These are phyloP conservation scores for Magnaporthiopsis rhizophila DNA, from an alignment of 2,329 filamentous ascomycete genomes.

Conservation along the genomic window DNA sequence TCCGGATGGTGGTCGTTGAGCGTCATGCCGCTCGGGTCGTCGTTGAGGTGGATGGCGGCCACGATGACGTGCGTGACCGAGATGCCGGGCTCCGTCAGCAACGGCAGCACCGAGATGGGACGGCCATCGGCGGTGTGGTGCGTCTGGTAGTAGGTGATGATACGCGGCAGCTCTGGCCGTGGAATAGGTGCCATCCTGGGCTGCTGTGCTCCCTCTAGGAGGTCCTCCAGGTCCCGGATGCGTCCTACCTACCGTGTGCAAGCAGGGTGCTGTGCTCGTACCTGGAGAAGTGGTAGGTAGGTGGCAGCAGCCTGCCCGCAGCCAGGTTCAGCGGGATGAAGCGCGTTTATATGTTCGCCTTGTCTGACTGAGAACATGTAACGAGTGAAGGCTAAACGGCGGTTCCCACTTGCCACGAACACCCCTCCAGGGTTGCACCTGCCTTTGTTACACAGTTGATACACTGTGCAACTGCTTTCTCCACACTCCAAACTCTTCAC, in stretches of 20 bases:
- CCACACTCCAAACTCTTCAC: too few species aligned
- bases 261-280: background rate
- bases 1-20: conserved; percentile 67
- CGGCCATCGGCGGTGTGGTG: conserved; percentile 28
- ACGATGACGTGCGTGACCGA: conserved; percentile 64
- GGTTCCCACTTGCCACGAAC: background rate
- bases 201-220: background rate
- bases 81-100: conserved; percentile 29
- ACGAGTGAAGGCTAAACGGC: background rate
- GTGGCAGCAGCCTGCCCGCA: background rate
- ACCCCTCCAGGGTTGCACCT: background rate
- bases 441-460: too few species aligned
- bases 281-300: background rate
- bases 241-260: too few species aligned
- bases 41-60: conserved; percentile 72
- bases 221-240: too few species aligned
- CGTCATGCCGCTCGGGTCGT: conserved; percentile 53
- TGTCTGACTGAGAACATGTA: background rate
- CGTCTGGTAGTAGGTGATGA: conserved; percentile 33
- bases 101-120: conserved; percentile 31
- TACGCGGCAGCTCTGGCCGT: conserved; percentile 18
- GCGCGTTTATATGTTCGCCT: background rate
- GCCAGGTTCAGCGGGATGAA: background rate
- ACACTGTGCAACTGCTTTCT: too few species aligned
- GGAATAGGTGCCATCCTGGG: conserved; percentile 22